Percentiles rank a stretch among this genome's conserved stretches.
Conservation (phyloP, 495 filamentous ascomycete species). For the Pyronema domesticum region DNA sequence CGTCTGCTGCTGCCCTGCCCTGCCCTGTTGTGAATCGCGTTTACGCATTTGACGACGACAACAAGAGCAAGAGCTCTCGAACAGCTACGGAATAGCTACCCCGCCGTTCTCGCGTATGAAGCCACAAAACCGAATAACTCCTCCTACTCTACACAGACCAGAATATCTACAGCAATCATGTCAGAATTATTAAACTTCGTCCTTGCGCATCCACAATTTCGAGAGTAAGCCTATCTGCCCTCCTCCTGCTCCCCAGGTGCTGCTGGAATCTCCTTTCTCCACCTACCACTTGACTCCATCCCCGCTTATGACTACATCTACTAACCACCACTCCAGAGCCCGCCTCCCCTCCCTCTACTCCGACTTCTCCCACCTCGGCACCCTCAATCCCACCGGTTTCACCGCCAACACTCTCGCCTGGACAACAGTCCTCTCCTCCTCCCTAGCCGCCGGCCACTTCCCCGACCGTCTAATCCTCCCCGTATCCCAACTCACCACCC, state of each 20-base stretch:
- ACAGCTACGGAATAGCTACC: too few species aligned
- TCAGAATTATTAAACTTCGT: conserved; percentile 11
- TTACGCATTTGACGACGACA: too few species aligned
- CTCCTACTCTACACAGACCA: too few species aligned
- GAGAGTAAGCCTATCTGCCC: conserved; percentile 9
- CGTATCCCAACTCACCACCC: neutral
- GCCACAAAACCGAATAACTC: too few species aligned
- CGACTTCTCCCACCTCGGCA: conserved; percentile 62
- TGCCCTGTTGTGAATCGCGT: too few species aligned
- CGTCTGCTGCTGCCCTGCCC: too few species aligned
- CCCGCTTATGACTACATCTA: neutral
- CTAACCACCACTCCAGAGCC: conserved; percentile 32
- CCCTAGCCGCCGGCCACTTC: conserved; percentile 48
- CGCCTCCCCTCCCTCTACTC: conserved; percentile 87
- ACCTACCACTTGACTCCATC: too few species aligned
- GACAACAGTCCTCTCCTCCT: conserved; percentile 52
- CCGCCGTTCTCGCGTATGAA: too few species aligned
- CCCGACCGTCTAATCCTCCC: neutral
- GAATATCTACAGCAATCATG: neutral
- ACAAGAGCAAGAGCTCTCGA: too few species aligned
- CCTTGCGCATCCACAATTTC: conserved; percentile 15
- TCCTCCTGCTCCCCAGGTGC: conserved; percentile 1
- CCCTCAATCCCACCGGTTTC: conserved; percentile 82
- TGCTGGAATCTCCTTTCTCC: too few species aligned
- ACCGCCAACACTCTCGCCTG: conserved; percentile 69